These are phyloP conservation scores for Jamesozyma spencerorum DNA, from an alignment of 805 yeast species.

Conservation along the genomic window DNA sequence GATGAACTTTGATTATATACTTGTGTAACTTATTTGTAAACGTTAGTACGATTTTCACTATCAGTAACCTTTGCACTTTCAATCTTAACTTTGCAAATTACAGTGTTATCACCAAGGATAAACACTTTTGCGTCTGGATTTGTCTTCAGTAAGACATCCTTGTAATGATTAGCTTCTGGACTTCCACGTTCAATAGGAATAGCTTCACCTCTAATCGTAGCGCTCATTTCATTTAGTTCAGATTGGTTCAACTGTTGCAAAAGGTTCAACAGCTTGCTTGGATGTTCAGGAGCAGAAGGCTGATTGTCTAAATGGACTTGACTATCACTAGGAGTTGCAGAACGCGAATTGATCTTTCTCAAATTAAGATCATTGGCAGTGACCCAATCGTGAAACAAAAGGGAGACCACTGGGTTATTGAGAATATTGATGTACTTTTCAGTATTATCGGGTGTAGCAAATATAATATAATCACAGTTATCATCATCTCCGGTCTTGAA, in stretches of 20 bases:
- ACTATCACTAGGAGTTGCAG: constrained; percentile 23
- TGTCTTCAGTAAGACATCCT: constrained; percentile 48
- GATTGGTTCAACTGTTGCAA: constrained; percentile 70
- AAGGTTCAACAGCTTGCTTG: constrained; percentile 44
- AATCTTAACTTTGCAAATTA: constrained; percentile 56
- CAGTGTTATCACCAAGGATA: constrained; percentile 53
- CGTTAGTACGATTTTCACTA: constrained; percentile 46
- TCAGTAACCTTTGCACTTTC: constrained; percentile 73
- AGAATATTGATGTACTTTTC: constrained; percentile 63
- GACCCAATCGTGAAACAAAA: constrained; percentile 87
- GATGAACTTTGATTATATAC: no score
- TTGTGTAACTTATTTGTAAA: constrained; percentile 23
- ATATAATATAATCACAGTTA: constrained; percentile 42
- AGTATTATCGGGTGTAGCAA: constrained; percentile 65
- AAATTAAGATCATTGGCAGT: constrained; percentile 41
- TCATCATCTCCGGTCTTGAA: constrained; percentile 28
- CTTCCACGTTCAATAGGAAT: constrained; percentile 38
- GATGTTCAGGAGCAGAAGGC: constrained; percentile 13
- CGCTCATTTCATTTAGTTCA: constrained; percentile 72
- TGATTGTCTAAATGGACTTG: constrained; percentile 13
- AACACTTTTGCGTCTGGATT: constrained; percentile 65
- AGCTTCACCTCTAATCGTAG: constrained; percentile 71
- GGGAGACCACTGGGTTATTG: constrained; percentile 67
- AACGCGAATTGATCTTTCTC: constrained; percentile 23
- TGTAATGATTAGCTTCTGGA: constrained; percentile 51